Percentiles rank a stretch among this genome's conserved stretches.
These are phyloP conservation scores for Umbelopsis sp. DNA, from an alignment of 192 early-diverging fungal species.

Conservation along the genomic window DNA sequence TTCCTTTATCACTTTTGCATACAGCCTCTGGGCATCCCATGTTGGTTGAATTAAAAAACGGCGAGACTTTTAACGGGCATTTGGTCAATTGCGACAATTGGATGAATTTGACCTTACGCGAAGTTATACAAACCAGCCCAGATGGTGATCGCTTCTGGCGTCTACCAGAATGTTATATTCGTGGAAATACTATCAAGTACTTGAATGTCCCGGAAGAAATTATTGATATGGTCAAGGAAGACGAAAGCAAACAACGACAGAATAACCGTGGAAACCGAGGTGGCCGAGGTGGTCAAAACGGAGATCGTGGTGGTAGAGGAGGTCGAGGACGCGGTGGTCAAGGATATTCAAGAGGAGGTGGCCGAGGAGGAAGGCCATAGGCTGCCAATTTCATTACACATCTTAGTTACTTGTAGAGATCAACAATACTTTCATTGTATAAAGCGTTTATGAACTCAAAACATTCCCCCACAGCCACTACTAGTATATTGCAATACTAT, in stretches of 20 bases:
- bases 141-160: constrained; percentile 95
- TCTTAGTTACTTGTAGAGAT: constrained; percentile 7
- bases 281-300: constrained; percentile 40
- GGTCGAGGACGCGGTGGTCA: constrained; percentile 55
- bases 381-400: background rate
- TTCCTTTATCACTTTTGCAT: constrained; percentile 91
- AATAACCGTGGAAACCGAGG: constrained; percentile 39
- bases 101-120: constrained; percentile 96
- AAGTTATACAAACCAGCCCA: constrained; percentile 91
- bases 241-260: constrained; percentile 62
- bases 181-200: constrained; percentile 89
- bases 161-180: constrained; percentile 89
- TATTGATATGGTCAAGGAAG: constrained; percentile 90
- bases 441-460: background rate
- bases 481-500: no score
- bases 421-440: constrained; percentile 9
- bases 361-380: constrained; percentile 44
- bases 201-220: constrained; percentile 88
- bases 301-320: constrained; percentile 41
- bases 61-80: constrained; percentile 98
- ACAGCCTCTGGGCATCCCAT: constrained; percentile 87
- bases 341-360: constrained; percentile 46
- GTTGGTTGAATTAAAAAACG: constrained; percentile 96
- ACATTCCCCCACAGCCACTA: no score
- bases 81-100: constrained; percentile 95